These are phyloP conservation scores for Hypoxylon fuscum DNA, from an alignment of 495 filamentous ascomycete species.

Conservation along the genomic window DNA sequence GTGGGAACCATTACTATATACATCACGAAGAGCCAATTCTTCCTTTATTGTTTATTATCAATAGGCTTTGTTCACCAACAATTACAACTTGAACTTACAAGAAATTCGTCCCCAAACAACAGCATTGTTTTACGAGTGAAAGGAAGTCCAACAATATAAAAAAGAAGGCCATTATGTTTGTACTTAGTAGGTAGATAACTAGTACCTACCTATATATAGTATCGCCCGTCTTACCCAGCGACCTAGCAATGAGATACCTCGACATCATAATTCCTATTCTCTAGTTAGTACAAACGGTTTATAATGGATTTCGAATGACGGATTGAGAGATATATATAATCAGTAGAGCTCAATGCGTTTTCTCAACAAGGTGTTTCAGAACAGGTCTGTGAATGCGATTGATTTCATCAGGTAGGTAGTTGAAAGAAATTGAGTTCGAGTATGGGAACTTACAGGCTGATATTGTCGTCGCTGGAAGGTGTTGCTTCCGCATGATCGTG, in stretches of 20 bases:
- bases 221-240: too few species aligned
- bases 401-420: conserved; percentile 55
- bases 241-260: too few species aligned
- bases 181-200: too few species aligned
- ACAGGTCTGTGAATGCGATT: conserved; percentile 67
- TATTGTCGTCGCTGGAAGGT: not conserved
- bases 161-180: too few species aligned
- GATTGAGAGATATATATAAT: conserved; percentile 21
- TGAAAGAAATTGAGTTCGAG: conserved; percentile 1
- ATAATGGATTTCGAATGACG: not conserved
- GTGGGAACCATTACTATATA: conserved; percentile 2
- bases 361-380: conserved; percentile 63
- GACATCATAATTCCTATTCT: conserved; percentile 8
- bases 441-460: conserved; percentile 24
- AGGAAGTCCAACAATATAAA: too few species aligned
- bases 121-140: conserved; percentile 10
- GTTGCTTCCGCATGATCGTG: not conserved
- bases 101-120: conserved; percentile 7
- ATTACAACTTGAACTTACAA: not conserved
- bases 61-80: conserved; percentile 18
- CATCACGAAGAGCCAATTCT: not conserved
- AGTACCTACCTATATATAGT: too few species aligned
- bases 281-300: conserved; percentile 3
- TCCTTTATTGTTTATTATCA: not conserved
- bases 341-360: conserved; percentile 54